phyloP scores from a whole-genome alignment of 306 rosid genomes.

The Glycine soja region DNA sequence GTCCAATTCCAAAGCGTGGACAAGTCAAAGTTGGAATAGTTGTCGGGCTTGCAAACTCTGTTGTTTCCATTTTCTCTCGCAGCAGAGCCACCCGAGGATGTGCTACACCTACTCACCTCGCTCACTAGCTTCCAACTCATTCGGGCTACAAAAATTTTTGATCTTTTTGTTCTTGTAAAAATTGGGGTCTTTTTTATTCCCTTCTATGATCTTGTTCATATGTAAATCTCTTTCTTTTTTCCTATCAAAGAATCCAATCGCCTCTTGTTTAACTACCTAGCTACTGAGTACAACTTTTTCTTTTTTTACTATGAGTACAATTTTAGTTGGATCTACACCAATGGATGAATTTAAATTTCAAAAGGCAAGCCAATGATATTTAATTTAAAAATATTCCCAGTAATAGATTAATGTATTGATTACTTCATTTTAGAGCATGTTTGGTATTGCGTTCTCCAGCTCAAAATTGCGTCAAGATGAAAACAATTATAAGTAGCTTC shows the following conservation, averaged over 20 bases:
- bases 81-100: not conserved
- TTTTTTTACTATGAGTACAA: not conserved
- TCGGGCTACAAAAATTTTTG: not conserved
- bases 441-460: too few species aligned
- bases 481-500: too few species aligned
- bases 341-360: too few species aligned
- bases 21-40: constrained; percentile 72
- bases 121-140: not conserved
- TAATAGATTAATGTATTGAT: not conserved
- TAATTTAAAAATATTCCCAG: too few species aligned
- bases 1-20: constrained; percentile 75
- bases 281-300: not conserved
- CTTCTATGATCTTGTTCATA: constrained; percentile 15
- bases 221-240: constrained; percentile 29
- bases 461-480: too few species aligned
- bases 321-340: not conserved
- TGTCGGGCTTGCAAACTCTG: constrained; percentile 66
- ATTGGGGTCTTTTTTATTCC: constrained; percentile 2
- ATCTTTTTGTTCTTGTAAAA: constrained; percentile 27
- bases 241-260: constrained; percentile 31
- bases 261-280: not conserved
- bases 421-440: not conserved
- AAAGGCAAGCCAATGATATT: too few species aligned
- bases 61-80: constrained; percentile 70
- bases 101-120: not conserved